A percentile compares a stretch with the other conserved stretches of the same genome.
These are phyloP conservation scores for Plasmodium relictum DNA, from an alignment of 169 alveolate species.

Conservation along the genomic window DNA sequence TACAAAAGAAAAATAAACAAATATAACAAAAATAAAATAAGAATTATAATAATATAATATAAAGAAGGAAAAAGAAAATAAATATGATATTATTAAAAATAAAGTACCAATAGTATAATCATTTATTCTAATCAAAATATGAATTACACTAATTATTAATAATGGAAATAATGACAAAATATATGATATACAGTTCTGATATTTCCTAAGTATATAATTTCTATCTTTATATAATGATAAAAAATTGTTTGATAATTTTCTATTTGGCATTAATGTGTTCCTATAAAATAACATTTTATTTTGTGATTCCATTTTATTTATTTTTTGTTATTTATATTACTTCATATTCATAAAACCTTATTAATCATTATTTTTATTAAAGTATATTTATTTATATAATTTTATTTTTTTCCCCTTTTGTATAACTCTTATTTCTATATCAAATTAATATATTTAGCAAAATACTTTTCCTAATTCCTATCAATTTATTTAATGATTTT, in stretches of 20 bases:
- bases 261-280: slow-evolving; percentile 23
- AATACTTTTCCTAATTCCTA: no score
- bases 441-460: no score
- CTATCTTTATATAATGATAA: slow-evolving; percentile 27
- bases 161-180: slow-evolving; percentile 53
- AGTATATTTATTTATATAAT: slow-evolving; percentile 9
- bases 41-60: slow-evolving; percentile 71
- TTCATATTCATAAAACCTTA: slow-evolving; percentile 8
- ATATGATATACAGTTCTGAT: slow-evolving; percentile 29
- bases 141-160: slow-evolving; percentile 26
- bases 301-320: slow-evolving; percentile 37
- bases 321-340: slow-evolving; percentile 2
- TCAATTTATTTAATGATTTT: no score
- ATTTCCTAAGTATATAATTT: slow-evolving; percentile 22
- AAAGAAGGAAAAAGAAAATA: slow-evolving; percentile 58
- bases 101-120: slow-evolving; percentile 64
- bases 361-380: not conserved
- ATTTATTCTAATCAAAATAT: slow-evolving; percentile 37
- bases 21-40: slow-evolving; percentile 31
- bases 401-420: not conserved
- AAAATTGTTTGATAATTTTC: slow-evolving; percentile 27
- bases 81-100: slow-evolving; percentile 62
- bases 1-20: slow-evolving; percentile 57
- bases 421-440: not conserved
- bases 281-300: slow-evolving; percentile 32